A percentile compares a stretch with the other conserved stretches of the same genome.
These are phyloP conservation scores for Nepenthes mirabilis DNA, from an alignment of 148 eudicot genomes.

Conservation along the genomic window DNA sequence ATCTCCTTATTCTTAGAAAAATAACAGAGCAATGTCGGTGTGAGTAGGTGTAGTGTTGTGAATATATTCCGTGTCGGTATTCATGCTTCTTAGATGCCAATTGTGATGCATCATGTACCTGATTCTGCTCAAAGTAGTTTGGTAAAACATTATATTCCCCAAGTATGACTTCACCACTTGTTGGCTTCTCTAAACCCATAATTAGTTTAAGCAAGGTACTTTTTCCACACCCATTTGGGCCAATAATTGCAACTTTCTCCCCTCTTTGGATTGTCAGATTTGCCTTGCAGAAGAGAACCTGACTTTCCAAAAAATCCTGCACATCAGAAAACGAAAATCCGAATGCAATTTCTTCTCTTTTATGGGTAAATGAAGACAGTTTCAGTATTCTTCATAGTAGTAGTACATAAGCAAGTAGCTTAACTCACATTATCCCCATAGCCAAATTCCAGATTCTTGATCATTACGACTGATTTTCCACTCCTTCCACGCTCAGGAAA, in stretches of 20 bases:
- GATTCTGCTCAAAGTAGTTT: constrained; percentile 97
- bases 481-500: constrained; percentile 96
- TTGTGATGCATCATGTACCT: constrained; percentile 25
- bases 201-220: constrained; percentile 80
- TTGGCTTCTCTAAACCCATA: constrained; percentile 73
- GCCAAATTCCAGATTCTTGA: constrained; percentile 62
- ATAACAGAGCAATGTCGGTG: too few relatives aligned
- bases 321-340: constrained; percentile 2
- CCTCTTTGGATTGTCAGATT: constrained; percentile 70
- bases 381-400: background rate
- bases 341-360: background rate
- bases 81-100: too few relatives aligned
- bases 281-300: constrained; percentile 73
- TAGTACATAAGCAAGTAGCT: background rate
- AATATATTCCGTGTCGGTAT: too few relatives aligned
- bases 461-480: constrained; percentile 56
- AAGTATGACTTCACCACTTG: constrained; percentile 57
- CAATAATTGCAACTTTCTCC: constrained; percentile 91
- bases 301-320: constrained; percentile 11
- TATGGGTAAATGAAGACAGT: too few relatives aligned
- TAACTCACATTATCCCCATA: constrained; percentile 58
- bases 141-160: constrained; percentile 95
- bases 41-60: too few relatives aligned
- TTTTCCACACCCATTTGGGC: constrained; percentile 97
- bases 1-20: too few relatives aligned